Base-by-base conservation (phyloP, 2,329 filamentous ascomycete species). In the Pleomassaria siparia region DNA sequence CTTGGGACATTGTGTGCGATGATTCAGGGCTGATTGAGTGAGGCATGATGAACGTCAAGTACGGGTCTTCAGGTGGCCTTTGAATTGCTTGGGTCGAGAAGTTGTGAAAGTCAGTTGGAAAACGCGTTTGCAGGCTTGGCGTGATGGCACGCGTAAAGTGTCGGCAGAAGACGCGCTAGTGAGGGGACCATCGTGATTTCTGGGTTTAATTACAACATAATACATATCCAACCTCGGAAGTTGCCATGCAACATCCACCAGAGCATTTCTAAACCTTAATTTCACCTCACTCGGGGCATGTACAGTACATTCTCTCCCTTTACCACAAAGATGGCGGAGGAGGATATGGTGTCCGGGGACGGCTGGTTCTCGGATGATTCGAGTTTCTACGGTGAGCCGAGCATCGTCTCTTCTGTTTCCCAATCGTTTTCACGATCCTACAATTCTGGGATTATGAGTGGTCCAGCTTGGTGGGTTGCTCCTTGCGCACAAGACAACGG, bases 21-120 rank as follows among this genome's bases (percentile, higher is more conserved):
- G 72, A 58, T 22, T 72, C 73, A 16, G 72, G 67, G 2, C 76
- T 74, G 24, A 72, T 49, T 26, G 75, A 73, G 62, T 78, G 75
- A 47, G 76, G 75, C 75, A 78, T 78, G 28, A 44, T 59, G 52
- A 41, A 42, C n/a, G n/a, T 21, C 11, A 12, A 20, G 18, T 18
- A 13, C 7, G 32, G 12, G 21, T 21, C 13, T 37, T 21, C 32
- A 9, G 15, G 6, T 35, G 32, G 16, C 5, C 33, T n/a, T 11
- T 43, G 16, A 32, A 28, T 13, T 15, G 25, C 15, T 30, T 4
- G 13, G 22, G 13, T n/a, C 11, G 16, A 32, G 40, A 9, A 7
- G 5, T 9, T 20, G 15, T 30, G 8, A 32, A 32, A 6, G 15
- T n/a, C 18, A 15, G 16, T 37, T 8, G 33, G 16, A 18, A 28